phyloP scores from a whole-genome alignment of 257 asterid genomes.

The Solanum commersonii region DNA sequence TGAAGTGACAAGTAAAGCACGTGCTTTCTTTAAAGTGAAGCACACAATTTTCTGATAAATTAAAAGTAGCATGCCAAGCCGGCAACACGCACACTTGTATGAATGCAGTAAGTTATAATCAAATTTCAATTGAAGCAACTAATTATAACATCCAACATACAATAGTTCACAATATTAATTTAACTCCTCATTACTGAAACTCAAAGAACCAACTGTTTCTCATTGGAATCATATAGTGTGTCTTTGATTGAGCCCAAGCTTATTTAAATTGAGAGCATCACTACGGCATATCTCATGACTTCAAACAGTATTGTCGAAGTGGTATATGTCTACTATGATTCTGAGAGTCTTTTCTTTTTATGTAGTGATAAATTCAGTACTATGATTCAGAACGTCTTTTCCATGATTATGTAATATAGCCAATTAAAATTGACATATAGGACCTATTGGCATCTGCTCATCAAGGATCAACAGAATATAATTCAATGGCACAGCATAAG shows the following conservation, averaged over 20 bases:
- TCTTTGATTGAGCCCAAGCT: neutral
- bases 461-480: neutral
- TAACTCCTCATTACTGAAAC: neutral
- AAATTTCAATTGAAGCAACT: neutral
- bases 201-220: neutral
- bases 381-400: neutral
- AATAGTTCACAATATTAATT: neutral
- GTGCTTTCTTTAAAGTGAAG: neutral
- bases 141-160: neutral
- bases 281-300: neutral
- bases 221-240: neutral
- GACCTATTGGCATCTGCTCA: neutral
- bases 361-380: neutral
- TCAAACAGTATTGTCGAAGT: neutral
- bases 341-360: neutral
- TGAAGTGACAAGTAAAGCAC: neutral
- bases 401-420: neutral
- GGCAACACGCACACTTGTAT: neutral
- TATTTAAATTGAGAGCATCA: neutral
- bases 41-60: neutral
- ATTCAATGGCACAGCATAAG: neutral
- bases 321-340: neutral
- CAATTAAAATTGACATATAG: neutral
- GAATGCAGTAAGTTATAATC: neutral
- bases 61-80: neutral